These are phyloP conservation scores for Macrolepiota albuminosa DNA, from an alignment of 768 basidiomycete genomes.

Conservation along the genomic window DNA sequence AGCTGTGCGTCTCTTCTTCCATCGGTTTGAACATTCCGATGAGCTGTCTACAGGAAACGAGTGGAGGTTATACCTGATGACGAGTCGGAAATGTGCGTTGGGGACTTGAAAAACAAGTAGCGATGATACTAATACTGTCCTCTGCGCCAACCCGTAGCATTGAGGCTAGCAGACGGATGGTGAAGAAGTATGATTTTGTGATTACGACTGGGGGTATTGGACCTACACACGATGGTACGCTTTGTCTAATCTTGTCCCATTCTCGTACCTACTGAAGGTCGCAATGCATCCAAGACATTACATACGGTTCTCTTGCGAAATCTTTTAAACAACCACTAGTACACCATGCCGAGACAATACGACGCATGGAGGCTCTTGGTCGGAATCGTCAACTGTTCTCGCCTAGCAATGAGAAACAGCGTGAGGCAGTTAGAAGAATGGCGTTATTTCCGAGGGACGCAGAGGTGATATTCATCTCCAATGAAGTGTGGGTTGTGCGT, in stretches of 20 bases:
- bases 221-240: conserved; percentile 81
- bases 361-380: conserved; percentile 62
- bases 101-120: not conserved
- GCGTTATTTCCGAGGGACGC: conserved; percentile 78
- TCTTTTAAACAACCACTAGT: conserved; percentile 71
- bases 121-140: not conserved
- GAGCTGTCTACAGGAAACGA: conserved; percentile 52
- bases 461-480: conserved; percentile 75
- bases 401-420: conserved; percentile 70
- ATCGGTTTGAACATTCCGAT: conserved; percentile 11
- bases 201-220: conserved; percentile 91
- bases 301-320: conserved; percentile 81
- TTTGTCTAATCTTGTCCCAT: not conserved
- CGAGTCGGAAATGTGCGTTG: conserved; percentile 78
- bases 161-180: conserved; percentile 82
- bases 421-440: conserved; percentile 79
- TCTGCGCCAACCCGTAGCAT: conserved; percentile 38
- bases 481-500: conserved; percentile 84
- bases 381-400: conserved; percentile 52
- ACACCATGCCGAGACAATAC: conserved; percentile 74
- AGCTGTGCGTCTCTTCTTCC: conserved; percentile 46
- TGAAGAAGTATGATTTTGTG: conserved; percentile 81
- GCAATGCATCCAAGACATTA: conserved; percentile 57
- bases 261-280: not conserved
- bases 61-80: conserved; percentile 92